These are phyloP conservation scores for Cryphonectria parasitica DNA, from an alignment of 2,329 filamentous ascomycete species.

Conservation along the genomic window DNA sequence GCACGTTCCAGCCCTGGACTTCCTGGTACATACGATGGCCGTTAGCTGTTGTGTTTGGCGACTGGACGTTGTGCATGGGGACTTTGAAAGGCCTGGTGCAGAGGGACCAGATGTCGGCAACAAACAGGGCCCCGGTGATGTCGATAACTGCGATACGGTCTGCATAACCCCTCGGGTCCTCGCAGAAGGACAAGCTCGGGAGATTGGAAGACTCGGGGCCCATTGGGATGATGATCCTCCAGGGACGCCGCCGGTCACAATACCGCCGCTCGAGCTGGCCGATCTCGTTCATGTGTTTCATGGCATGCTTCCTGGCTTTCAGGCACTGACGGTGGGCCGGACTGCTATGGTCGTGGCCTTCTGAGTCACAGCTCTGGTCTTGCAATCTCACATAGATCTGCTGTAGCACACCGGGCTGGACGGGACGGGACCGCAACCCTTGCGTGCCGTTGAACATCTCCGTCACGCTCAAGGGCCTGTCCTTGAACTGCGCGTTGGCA, in stretches of 20 bases:
- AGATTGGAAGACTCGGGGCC: conserved; percentile 49
- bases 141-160: conserved; percentile 56
- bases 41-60: background rate
- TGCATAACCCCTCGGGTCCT: conserved; percentile 50
- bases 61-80: conserved; percentile 27
- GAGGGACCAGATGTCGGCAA: conserved; percentile 57
- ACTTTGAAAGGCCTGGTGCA: conserved; percentile 36
- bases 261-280: conserved; percentile 40
- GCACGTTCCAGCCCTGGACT: conserved; percentile 23
- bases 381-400: background rate
- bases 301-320: background rate
- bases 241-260: conserved; percentile 49
- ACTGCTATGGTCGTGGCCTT: background rate
- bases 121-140: conserved; percentile 52
- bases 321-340: background rate
- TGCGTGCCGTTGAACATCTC: background rate
- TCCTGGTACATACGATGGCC: background rate
- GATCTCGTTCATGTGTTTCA: background rate
- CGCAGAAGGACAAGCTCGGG: conserved; percentile 57
- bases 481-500: conserved; percentile 2
- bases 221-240: conserved; percentile 54
- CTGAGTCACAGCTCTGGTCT: background rate
- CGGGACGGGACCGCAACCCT: background rate
- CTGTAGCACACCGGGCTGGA: background rate
- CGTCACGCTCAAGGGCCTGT: background rate